Evolutionary conservation across 805 yeast species (phyloP).

Genomic region (Barnettozyma sp.): DNA sequence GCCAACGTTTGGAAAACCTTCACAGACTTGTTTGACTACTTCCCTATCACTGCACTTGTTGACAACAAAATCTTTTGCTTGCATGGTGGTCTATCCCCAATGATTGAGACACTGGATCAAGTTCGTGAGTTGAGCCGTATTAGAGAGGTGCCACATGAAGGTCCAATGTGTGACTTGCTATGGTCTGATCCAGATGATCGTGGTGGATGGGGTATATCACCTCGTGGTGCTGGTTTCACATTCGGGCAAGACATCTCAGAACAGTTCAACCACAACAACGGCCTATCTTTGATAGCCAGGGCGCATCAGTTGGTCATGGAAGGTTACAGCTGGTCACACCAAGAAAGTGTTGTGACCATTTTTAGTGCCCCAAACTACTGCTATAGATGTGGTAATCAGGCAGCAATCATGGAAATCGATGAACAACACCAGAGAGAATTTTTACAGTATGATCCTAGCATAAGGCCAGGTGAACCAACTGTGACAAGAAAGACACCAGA

Average conservation of each 20-base stretch:
- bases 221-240: constrained; percentile 98
- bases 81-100: constrained; percentile 93
- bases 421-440: constrained; percentile 88
- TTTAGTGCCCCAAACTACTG: constrained; percentile 96
- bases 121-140: constrained; percentile 84
- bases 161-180: constrained; percentile 92
- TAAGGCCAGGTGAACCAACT: constrained; percentile 97
- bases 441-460: constrained; percentile 92
- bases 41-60: constrained; percentile 89
- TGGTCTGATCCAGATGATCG: constrained; percentile 98
- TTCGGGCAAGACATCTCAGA: constrained; percentile 94
- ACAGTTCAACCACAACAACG: constrained; percentile 89
- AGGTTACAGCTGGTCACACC: constrained; percentile 93
- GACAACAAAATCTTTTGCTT: constrained; percentile 87
- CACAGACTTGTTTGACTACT: constrained; percentile 86
- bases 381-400: constrained; percentile 96
- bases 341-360: constrained; percentile 88
- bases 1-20: constrained; percentile 92
- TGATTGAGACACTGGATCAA: constrained; percentile 90
- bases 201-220: constrained; percentile 97
- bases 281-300: constrained; percentile 77
- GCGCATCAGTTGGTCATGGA: constrained; percentile 99
- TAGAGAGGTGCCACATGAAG: constrained; percentile 96
- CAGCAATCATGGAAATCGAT: constrained; percentile 97
- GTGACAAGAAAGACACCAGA: constrained; percentile 97